Evolutionary conservation across 768 basidiomycete genomes (phyloP), one percentile per base, ranked within the genome.

Genomic region (Russula foetens): DNA sequence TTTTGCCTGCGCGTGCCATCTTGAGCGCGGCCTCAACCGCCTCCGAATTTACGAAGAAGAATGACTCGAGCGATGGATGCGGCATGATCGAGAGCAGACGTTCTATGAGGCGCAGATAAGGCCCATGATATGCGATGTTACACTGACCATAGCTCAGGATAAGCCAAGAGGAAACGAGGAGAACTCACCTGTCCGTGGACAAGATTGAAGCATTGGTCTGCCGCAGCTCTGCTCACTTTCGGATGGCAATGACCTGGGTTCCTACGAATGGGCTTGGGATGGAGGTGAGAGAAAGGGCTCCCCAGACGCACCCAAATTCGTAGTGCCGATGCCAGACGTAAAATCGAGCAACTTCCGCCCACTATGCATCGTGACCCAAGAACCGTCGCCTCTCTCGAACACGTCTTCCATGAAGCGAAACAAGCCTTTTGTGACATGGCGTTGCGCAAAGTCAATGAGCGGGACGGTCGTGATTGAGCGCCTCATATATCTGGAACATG

Each of bases 1-100:
- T 96, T 93, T 70, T 92, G 92, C 64, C 82, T 79, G 31, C 86
- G 84, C 1, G 95, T 98, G 35, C 88, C 76, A 98, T 84, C 75
- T 97, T 98, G 64, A 98, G 73, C 3, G 92, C 80, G 0, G 85
- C 91, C 73, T 97, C 95, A 45, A 93, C 81, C 1, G 94, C 96
- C 73, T 98, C 96, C 0, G 93, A 95, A 76, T 92, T 98, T 89
- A 90, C 92, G 74, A 97, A 92, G 81, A 94, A 97, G 80, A 98
- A 98, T 24, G 91, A 91, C 71, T 96, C 89, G 33, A 98, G 79
- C 1, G 92, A 94, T 0, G 85, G 80, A 73, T 95, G 76, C 2
- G 95, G 95, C 93, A 98, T 94, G 60, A 88, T 75, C 0, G 93
- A 90, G 14, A 96, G 74, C 8, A 98, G 80, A 56, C 81, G 81